Evolutionary conservation across 2,329 filamentous ascomycete species (phyloP).

Genomic region (Calonectria honghensis): DNA sequence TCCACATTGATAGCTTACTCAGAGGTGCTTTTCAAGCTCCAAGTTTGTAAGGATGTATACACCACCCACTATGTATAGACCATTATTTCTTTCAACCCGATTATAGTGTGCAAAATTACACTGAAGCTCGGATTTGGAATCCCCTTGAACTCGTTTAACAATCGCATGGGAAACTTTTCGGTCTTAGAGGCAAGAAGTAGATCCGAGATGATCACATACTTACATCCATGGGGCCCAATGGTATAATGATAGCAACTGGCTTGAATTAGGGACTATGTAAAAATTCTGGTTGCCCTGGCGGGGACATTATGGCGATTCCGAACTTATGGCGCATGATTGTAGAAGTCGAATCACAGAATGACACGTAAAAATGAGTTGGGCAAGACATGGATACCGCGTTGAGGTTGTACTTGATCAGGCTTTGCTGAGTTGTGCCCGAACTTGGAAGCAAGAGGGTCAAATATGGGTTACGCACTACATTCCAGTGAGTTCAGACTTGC

Average conservation of each 20-base stretch:
- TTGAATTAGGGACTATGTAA: background rate
- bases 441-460: background rate
- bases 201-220: background rate
- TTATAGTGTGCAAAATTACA: no score
- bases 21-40: no score
- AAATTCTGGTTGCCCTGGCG: background rate
- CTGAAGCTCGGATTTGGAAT: no score
- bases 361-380: background rate
- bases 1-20: no score
- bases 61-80: no score
- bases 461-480: background rate
- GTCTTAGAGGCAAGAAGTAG: background rate
- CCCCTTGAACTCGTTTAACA: no score
- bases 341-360: background rate
- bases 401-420: background rate
- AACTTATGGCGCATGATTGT: background rate
- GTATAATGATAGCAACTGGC: background rate
- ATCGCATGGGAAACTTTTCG: no score
- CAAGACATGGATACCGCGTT: background rate
- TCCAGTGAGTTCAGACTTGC: background rate
- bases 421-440: background rate
- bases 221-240: background rate
- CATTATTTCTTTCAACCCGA: no score
- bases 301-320: background rate
- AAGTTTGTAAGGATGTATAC: no score